Conservation (phyloP, 768 basidiomycete genomes). For the Rhizopogon vesiculosus region DNA sequence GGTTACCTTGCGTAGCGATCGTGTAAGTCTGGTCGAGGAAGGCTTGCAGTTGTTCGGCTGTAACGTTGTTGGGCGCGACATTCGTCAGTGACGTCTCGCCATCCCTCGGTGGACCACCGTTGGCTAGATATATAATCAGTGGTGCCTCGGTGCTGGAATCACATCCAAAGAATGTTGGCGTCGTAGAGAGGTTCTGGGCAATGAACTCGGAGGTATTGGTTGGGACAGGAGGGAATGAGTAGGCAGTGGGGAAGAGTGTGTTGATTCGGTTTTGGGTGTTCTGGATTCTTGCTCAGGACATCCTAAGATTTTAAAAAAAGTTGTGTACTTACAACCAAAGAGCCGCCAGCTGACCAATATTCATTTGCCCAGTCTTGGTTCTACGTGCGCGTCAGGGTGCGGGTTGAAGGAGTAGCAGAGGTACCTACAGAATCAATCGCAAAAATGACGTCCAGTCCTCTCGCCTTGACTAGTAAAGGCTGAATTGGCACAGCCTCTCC, state of each 20-base stretch:
- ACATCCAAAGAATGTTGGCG: conserved; percentile 35
- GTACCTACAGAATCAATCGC: conserved; percentile 1
- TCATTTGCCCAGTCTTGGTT: conserved; percentile 7
- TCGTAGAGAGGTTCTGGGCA: conserved; percentile 19
- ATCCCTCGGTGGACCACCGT: conserved; percentile 36
- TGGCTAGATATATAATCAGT: conserved; percentile 50
- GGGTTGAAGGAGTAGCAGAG: conserved; percentile 9
- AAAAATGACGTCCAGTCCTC: conserved; percentile 24
- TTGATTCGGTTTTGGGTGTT: conserved; percentile 5
- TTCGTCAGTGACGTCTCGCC: conserved; percentile 33
- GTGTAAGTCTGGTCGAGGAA: conserved; percentile 39
- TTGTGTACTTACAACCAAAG: conserved; percentile 1
- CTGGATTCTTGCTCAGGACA: neutral
- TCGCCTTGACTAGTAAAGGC: conserved; percentile 33
- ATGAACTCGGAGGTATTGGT: conserved; percentile 18
- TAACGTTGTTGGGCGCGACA: conserved; percentile 6
- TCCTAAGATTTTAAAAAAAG: neutral
- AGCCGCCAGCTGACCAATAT: conserved; percentile 8
- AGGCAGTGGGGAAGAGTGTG: conserved; percentile 4
- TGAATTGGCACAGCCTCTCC: conserved; percentile 34
- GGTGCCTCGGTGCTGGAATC: conserved; percentile 29
- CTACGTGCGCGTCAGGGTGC: neutral
- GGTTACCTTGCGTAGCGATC: conserved; percentile 34
- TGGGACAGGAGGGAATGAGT: conserved; percentile 13
- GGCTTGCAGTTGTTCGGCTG: conserved; percentile 25